Evolutionary conservation across 371 early-diverging fungal species (phyloP).

Genomic region (Mucor irregularis): DNA sequence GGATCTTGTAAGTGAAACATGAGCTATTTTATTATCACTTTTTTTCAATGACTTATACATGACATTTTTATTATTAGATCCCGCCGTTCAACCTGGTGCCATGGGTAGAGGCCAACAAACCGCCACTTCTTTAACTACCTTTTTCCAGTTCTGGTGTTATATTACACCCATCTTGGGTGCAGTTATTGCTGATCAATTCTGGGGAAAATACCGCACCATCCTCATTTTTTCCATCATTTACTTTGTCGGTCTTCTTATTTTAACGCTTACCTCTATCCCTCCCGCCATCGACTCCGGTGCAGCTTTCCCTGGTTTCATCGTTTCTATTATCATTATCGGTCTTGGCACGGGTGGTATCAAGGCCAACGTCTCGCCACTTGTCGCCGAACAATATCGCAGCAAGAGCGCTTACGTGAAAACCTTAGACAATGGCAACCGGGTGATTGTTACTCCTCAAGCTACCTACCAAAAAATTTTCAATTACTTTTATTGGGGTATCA

Average conservation of each 20-base stretch:
- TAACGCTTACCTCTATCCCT: conserved; percentile 65
- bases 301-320: conserved; percentile 67
- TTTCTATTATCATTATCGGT: conserved; percentile 73
- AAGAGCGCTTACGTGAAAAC: conserved; percentile 36
- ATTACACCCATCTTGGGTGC: conserved; percentile 81
- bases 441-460: conserved; percentile 54
- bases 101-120: conserved; percentile 47
- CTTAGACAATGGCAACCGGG: conserved; percentile 30
- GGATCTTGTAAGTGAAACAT: conserved; percentile 27
- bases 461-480: conserved; percentile 43
- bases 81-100: conserved; percentile 49
- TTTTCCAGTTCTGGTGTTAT: conserved; percentile 83
- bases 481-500: conserved; percentile 47
- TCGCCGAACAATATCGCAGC: conserved; percentile 49
- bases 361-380: conserved; percentile 47
- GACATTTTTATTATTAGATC: conserved; percentile 23
- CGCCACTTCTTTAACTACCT: conserved; percentile 72
- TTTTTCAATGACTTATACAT: neutral
- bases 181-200: conserved; percentile 77
- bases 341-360: conserved; percentile 59
- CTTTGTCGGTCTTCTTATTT: conserved; percentile 64
- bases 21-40: neutral
- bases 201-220: conserved; percentile 88
- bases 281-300: conserved; percentile 52
- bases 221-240: conserved; percentile 69